Base-by-base conservation (phyloP, 495 filamentous ascomycete species). In the Articulospora tetracladia region DNA sequence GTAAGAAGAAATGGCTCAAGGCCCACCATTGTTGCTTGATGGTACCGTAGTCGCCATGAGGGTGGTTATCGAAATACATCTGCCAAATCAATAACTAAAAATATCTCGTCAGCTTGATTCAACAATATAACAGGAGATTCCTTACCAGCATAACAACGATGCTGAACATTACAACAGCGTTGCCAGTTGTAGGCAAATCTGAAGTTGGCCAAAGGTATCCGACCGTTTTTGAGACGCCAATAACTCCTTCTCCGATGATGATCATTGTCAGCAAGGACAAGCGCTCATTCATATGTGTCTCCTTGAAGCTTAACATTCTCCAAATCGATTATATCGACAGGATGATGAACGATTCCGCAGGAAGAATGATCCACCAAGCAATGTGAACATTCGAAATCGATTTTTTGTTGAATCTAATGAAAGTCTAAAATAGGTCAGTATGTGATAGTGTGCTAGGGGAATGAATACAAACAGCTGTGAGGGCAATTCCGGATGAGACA, bases 181-280 rank as follows among this genome's bases (percentile, higher is more conserved):
- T 66, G 20, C 66, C 67, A 13, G 53, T 36, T 3, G 57, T 58
- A n/a, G 54, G 52, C 17, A 53, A 39, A 0, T 50, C 8, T 11
- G n/a, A 27, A 57, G 59, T 10, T 54, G 62, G 56, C 65, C 62
- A 63, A 60, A 66, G 68, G 57, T 70, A 65, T 44, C 66, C 67
- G 23, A 70, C 57, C 0, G 66, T 72, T 62, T 75, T 76, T 20
- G 70, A 73, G 17, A 73, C 58, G n/a, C 75, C 76, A 54, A 78
- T 81, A 11, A 71, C 64, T 13, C 62, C 67, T n/a, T 52, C 48
- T 52, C 47, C 30, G 56, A 57, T 77, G 57, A 88, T 84, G 65
- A 89, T 87, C 55, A 88, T 74, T 0, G 86, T 88, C 30, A 89
- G 74, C 10, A 89, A 75, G 20, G 78, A 78, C 78, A 89, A 81